A percentile compares a stretch with the other conserved stretches of the same genome.
Evolutionary conservation across 2,329 filamentous ascomycete genomes (phyloP).

Genomic region (Teratosphaeria nubilosa): DNA sequence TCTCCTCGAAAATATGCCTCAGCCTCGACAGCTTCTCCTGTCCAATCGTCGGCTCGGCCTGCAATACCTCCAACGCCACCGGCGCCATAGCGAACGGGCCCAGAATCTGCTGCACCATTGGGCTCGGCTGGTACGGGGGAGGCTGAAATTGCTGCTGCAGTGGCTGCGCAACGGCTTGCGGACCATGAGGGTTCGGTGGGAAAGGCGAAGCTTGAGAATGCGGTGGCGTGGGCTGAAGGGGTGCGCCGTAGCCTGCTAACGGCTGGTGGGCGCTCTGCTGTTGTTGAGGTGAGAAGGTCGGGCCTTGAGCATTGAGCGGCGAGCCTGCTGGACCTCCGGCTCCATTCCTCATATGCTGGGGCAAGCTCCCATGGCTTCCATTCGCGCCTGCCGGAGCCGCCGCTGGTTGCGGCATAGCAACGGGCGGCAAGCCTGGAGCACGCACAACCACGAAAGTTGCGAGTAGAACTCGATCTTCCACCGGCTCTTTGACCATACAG

Average conservation of each 20-base stretch:
- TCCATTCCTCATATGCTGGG: constrained; percentile 11
- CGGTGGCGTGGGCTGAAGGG: not conserved
- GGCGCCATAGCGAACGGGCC: constrained; percentile 33
- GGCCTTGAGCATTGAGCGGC: constrained; percentile 27
- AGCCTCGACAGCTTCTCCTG: constrained; percentile 63
- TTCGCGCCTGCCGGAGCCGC: constrained; percentile 6
- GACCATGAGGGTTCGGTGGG: constrained; percentile 31
- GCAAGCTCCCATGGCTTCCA: constrained; percentile 2
- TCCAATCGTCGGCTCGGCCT: constrained; percentile 25
- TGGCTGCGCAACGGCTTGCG: constrained; percentile 7
- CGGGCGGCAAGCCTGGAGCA: not conserved
- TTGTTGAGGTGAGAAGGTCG: constrained; percentile 27
- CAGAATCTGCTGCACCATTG: constrained; percentile 31
- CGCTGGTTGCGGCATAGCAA: not conserved
- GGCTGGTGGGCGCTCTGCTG: constrained; percentile 19
- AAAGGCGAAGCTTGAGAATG: constrained; percentile 9
- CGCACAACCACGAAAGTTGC: constrained; percentile 77
- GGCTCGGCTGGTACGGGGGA: constrained; percentile 20
- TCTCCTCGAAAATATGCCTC: constrained; percentile 54
- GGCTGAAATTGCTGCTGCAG: constrained; percentile 4
- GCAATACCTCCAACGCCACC: constrained; percentile 32
- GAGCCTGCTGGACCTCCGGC: constrained; percentile 20
- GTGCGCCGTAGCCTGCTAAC: constrained; percentile 16
- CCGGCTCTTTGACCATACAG: constrained; percentile 58
- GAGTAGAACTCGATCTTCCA: constrained; percentile 67